Conservation (phyloP, 192 early-diverging fungal genomes). For the Backusella morwellensis region DNA sequence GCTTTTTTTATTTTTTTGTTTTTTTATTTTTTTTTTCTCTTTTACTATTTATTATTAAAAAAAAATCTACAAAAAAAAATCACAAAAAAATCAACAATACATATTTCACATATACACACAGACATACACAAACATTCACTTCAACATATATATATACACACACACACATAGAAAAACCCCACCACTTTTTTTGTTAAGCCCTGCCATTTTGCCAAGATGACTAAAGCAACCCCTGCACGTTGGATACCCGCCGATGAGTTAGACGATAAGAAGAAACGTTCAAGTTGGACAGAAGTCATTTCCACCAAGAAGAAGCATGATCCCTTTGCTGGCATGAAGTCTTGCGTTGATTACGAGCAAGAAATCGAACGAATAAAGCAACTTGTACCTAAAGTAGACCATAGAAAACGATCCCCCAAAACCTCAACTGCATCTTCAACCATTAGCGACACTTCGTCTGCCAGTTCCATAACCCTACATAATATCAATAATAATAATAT, state of each 20-base stretch:
- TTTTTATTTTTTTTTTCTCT: background rate
- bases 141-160: background rate
- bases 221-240: slow-evolving; percentile 2
- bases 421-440: background rate
- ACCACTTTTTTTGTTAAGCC: background rate
- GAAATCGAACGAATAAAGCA: slow-evolving; percentile 39
- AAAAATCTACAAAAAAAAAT: background rate
- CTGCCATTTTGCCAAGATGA: background rate
- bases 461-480: background rate
- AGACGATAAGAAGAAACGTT: slow-evolving; percentile 4
- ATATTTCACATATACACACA: background rate
- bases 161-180: background rate
- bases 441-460: background rate
- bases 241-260: slow-evolving; percentile 4
- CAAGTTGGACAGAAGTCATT: slow-evolving; percentile 7
- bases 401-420: slow-evolving; percentile 8
- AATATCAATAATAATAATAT: background rate
- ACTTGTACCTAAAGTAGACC: slow-evolving; percentile 25
- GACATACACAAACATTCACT: background rate
- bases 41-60: background rate
- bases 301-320: slow-evolving; percentile 11
- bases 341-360: slow-evolving; percentile 33
- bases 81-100: background rate
- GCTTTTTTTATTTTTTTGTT: background rate
- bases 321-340: slow-evolving; percentile 41